A percentile compares a stretch with the other conserved stretches of the same genome.
Evolutionary conservation across 2,329 filamentous ascomycete species (phyloP).

Genomic region (Botrytis cinerea): DNA sequence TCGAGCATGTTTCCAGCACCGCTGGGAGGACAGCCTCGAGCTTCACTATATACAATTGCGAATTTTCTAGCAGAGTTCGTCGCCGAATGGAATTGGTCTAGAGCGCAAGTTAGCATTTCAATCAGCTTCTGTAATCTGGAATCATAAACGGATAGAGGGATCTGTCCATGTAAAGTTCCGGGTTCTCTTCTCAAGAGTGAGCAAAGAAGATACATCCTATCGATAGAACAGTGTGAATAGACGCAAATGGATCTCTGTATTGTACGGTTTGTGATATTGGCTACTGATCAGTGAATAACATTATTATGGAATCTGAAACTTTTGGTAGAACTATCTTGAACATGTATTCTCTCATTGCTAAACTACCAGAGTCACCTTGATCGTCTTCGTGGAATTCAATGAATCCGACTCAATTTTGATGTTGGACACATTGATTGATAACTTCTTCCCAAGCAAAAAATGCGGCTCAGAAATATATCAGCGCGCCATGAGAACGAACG

Average conservation of each 20-base stretch:
- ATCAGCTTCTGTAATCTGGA: neutral
- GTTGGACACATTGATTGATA: neutral
- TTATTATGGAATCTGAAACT: neutral
- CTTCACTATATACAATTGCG: conserved; percentile 10
- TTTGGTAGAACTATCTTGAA: neutral
- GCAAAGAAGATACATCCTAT: neutral
- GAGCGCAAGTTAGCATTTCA: neutral
- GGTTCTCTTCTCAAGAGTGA: neutral
- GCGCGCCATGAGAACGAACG: neutral
- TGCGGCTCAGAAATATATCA: neutral
- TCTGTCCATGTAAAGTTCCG: neutral
- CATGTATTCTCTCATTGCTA: neutral
- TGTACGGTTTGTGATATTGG: neutral
- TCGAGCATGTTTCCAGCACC: conserved; percentile 56
- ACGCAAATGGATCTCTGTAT: neutral
- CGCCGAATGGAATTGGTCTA: neutral
- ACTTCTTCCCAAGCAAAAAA: neutral
- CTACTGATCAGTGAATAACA: neutral
- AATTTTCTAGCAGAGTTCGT: neutral
- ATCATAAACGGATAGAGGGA: neutral
- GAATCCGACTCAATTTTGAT: neutral
- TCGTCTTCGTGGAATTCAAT: neutral
- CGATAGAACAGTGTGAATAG: neutral
- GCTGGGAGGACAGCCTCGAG: conserved; percentile 41
- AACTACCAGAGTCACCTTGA: neutral